phyloP scores from a whole-genome alignment of 2,329 filamentous ascomycete species.

The Cercospora citrullina region DNA sequence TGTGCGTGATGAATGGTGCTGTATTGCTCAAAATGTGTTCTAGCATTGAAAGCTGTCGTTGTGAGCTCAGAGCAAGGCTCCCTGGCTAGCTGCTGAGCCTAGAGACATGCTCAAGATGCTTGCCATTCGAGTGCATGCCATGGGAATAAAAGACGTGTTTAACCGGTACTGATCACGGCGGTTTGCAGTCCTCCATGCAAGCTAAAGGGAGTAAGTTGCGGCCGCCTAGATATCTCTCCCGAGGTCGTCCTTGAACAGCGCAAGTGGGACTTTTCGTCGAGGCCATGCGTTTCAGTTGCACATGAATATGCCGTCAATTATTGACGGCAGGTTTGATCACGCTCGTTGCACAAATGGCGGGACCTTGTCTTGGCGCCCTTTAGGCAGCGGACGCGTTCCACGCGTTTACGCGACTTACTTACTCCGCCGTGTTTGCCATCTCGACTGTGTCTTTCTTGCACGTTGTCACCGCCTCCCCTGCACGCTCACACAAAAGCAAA shows the following conservation, averaged over 20 bases:
- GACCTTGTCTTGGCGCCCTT: not conserved
- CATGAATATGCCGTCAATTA: not conserved
- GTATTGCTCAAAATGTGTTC: too few species aligned
- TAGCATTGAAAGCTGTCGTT: not conserved
- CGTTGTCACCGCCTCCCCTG: not conserved
- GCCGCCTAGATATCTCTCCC: too few species aligned
- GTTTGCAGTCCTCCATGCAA: not conserved
- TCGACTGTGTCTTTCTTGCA: not conserved
- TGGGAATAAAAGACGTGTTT: too few species aligned
- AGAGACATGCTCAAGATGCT: not conserved
- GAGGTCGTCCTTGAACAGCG: too few species aligned
- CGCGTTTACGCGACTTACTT: constrained; percentile 79
- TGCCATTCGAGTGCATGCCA: not conserved
- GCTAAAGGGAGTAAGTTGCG: too few species aligned
- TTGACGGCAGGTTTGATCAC: not conserved
- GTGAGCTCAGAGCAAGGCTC: not conserved
- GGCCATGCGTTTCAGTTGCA: too few species aligned
- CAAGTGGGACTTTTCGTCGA: too few species aligned
- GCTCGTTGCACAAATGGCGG: not conserved
- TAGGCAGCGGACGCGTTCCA: constrained; percentile 60
- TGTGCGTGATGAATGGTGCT: not conserved
- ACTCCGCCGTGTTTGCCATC: constrained; percentile 59
- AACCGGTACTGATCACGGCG: not conserved
- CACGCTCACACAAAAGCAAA: constrained; percentile 10
- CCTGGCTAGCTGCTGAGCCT: not conserved